Base-by-base conservation (phyloP, 495 filamentous ascomycete species). In the Hyaloscypha finlandica region DNA sequence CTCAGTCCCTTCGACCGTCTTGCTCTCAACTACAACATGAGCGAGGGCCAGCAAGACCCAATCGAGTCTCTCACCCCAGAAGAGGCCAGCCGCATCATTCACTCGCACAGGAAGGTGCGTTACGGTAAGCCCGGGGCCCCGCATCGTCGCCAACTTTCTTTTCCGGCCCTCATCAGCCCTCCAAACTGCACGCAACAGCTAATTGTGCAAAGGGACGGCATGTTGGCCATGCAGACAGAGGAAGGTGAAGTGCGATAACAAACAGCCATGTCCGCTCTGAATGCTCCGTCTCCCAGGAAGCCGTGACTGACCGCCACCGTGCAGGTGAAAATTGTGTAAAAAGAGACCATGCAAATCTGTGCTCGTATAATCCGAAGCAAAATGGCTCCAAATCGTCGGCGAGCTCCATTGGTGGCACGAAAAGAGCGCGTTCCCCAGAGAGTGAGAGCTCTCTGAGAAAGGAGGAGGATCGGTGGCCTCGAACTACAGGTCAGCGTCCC, bases 191-290 rank as follows among this genome's bases (percentile, higher is more conserved):
- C 30, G 6, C 19, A 8, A 5, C 2, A 29, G 33, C 62, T 59
- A 51, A 64, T 32, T 6, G 22, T 54, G 11, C 72, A 19, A 68
- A 85, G 83, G 83, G 32, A 85, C 83, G 59, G 88, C 89, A 42
- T 92, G 89, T 75, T 92, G 89, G 79, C 88, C 89, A 33, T 91
- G 89, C 75, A 81, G 89, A 68, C 87, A 89, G 74, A 81, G 89
- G 29, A 92, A 92, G 70, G 89, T 91, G 52, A 91, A 89, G 78
- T 92, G 89, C 72, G 88, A 90, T 75, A 88, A 89, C 70, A 87
- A 89, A 63, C 80, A 87, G 55, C 89, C 89, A 1, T 92, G 89
- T 48, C 16, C 42, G 42, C 16, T 19, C 42, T 19, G 11, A 48
- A 48, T 48, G 42, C 42, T 19, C 35, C 35, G 35, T 19, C 9